These are phyloP conservation scores for Cadophora gregata DNA, from an alignment of 2,329 filamentous ascomycete genomes.

Conservation along the genomic window DNA sequence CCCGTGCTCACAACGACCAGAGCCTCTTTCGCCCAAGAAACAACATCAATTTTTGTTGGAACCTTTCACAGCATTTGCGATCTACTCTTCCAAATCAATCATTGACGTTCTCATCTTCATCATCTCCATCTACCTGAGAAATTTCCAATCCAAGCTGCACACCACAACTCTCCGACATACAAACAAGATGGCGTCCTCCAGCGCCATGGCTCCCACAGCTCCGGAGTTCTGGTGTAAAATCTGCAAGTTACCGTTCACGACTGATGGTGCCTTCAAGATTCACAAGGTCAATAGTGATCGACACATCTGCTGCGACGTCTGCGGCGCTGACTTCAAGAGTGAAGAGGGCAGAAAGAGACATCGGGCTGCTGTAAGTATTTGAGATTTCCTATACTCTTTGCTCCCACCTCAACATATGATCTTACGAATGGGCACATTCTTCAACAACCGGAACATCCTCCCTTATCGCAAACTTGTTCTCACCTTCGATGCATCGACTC, in stretches of 20 bases:
- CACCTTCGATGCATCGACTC: neutral
- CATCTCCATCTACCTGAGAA: too few relatives aligned
- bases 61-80: neutral
- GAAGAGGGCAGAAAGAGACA: conserved; percentile 22
- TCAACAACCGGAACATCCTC: too few relatives aligned
- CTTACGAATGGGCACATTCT: too few relatives aligned
- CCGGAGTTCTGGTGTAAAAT: conserved; percentile 17
- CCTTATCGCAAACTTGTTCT: too few relatives aligned
- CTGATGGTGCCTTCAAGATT: neutral
- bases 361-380: conserved; percentile 20
- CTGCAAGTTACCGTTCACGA: conserved; percentile 14
- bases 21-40: neutral
- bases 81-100: neutral
- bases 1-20: neutral
- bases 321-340: conserved; percentile 25
- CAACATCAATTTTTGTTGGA: neutral
- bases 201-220: neutral
- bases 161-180: neutral
- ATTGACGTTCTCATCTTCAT: neutral
- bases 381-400: too few relatives aligned
- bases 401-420: too few relatives aligned
- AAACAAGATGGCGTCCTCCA: neutral
- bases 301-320: conserved; percentile 25
- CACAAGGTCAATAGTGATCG: conserved; percentile 19
- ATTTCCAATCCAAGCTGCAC: neutral